Conservation (phyloP, 2,329 filamentous ascomycete species). For the Aureobasidium musti region DNA sequence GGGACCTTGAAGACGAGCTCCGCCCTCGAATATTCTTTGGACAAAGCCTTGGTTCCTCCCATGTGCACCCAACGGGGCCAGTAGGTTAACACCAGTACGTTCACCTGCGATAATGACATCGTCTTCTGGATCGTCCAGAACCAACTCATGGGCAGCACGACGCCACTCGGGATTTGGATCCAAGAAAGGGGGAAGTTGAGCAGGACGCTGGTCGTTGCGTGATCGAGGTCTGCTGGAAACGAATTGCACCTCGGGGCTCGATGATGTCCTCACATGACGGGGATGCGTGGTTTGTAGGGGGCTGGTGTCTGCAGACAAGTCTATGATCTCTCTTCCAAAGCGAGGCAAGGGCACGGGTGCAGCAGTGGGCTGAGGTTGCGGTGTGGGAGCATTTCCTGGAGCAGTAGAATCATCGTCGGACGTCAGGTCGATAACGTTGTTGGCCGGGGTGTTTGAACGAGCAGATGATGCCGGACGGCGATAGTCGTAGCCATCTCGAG, state of each 20-base stretch:
- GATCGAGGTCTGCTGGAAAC: conserved; percentile 37
- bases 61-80: background rate
- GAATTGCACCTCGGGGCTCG: conserved; percentile 53
- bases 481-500: conserved; percentile 59
- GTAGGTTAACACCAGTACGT: conserved; percentile 15
- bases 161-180: conserved; percentile 1
- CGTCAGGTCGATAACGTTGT: conserved; percentile 45
- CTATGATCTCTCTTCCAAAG: conserved; percentile 49
- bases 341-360: conserved; percentile 42
- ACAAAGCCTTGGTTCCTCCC: background rate
- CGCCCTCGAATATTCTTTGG: background rate
- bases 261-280: conserved; percentile 38
- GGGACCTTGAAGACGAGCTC: background rate
- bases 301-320: conserved; percentile 37
- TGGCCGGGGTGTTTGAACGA: conserved; percentile 4
- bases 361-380: conserved; percentile 29
- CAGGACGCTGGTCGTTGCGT: conserved; percentile 24
- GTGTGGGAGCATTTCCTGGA: conserved; percentile 7
- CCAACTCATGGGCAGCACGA: conserved; percentile 40
- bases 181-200: conserved; percentile 30
- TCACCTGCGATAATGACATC: conserved; percentile 35
- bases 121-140: conserved; percentile 39
- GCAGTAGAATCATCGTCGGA: conserved; percentile 37
- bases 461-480: conserved; percentile 52
- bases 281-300: conserved; percentile 31